These are phyloP conservation scores for Cavenderia fasciculata DNA, from an alignment of 78 protist genomes.

Conservation along the genomic window DNA sequence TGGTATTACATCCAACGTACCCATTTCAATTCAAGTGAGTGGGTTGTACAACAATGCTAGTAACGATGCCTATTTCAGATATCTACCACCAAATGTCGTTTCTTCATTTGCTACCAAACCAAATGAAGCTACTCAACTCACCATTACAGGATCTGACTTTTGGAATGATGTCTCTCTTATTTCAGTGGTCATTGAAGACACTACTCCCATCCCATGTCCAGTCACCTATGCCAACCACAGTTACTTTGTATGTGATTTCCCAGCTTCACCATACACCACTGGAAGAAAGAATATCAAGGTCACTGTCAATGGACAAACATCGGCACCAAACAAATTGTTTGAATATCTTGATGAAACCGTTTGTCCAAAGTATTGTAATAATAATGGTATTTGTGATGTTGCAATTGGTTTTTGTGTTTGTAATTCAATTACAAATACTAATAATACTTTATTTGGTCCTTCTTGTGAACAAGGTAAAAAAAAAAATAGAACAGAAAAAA, in stretches of 20 bases:
- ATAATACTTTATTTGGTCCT: slow-evolving; percentile 2
- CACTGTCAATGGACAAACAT: background rate
- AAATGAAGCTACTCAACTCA: background rate
- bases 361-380: slow-evolving; percentile 7
- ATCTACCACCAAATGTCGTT: background rate
- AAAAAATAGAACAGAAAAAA: no score
- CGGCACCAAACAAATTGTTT: background rate
- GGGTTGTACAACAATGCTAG: background rate
- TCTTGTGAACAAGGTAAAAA: background rate
- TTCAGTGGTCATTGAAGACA: background rate
- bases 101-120: background rate
- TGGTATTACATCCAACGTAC: background rate
- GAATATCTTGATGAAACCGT: background rate
- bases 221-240: slow-evolving; percentile 2
- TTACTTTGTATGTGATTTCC: slow-evolving; percentile 1
- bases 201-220: background rate
- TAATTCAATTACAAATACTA: no score
- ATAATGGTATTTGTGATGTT: background rate
- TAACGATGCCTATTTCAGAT: background rate
- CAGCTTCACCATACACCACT: background rate
- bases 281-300: slow-evolving; percentile 1
- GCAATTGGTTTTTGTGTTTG: slow-evolving; percentile 11
- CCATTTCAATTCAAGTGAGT: background rate
- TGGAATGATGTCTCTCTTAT: background rate
- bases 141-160: slow-evolving; percentile 6